phyloP scores from a whole-genome alignment of 306 rosid genomes.

The Cucurbita ficifolia region DNA sequence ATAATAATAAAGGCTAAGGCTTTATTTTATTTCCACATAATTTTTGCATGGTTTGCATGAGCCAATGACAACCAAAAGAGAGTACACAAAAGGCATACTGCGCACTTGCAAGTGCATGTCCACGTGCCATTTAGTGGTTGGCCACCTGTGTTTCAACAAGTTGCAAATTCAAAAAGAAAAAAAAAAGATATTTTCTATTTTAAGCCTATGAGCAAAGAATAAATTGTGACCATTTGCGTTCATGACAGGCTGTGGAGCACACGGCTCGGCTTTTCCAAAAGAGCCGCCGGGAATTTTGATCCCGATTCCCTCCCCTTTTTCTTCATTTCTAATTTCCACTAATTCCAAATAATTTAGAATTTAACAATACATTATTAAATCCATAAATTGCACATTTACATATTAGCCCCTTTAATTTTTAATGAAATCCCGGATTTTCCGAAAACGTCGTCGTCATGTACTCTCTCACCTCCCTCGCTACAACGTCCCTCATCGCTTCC shows the following conservation, averaged over 20 bases:
- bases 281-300: not conserved
- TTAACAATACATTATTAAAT: not conserved
- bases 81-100: not conserved
- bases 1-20: not conserved
- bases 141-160: not conserved
- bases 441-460: conserved; percentile 53
- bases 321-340: too few species aligned
- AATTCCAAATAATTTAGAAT: not conserved
- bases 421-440: conserved; percentile 34
- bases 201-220: not conserved
- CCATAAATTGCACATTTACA: not conserved
- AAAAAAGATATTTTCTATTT: not conserved
- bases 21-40: not conserved
- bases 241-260: conserved; percentile 16
- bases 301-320: not conserved
- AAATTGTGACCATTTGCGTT: not conserved
- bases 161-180: not conserved
- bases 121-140: not conserved
- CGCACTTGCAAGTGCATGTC: not conserved
- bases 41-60: conserved; percentile 7
- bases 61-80: not conserved
- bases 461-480: conserved; percentile 80
- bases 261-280: not conserved
- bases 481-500: conserved; percentile 74
- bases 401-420: not conserved